These are phyloP conservation scores for Marasmius tenuissimus DNA, from an alignment of 1,284 basidiomycete species.

Conservation along the genomic window DNA sequence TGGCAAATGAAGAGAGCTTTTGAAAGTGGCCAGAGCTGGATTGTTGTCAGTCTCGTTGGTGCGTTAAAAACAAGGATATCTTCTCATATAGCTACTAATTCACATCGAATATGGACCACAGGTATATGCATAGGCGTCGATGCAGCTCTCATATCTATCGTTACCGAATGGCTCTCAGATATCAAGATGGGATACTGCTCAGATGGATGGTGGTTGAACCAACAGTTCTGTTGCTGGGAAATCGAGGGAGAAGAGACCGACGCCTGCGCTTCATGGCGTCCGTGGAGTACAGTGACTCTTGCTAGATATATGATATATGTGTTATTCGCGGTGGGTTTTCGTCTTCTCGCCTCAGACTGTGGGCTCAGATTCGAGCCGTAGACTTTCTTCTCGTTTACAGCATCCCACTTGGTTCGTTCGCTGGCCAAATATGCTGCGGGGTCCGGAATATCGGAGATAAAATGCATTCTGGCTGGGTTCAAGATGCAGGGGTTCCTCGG, in stretches of 20 bases:
- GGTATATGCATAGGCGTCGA: constrained; percentile 92
- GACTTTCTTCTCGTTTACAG: constrained; percentile 79
- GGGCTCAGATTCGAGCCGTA: constrained; percentile 27
- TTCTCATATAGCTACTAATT: not conserved
- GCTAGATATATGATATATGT: constrained; percentile 88
- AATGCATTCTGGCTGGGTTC: constrained; percentile 97
- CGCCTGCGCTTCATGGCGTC: constrained; percentile 90
- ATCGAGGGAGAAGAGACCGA: constrained; percentile 80
- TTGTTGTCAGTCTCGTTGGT: constrained; percentile 87
- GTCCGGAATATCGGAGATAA: constrained; percentile 98
- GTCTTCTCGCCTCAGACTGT: not conserved
- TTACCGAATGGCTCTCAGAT: constrained; percentile 98
- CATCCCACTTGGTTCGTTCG: constrained; percentile 85
- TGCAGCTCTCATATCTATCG: constrained; percentile 92
- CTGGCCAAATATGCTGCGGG: constrained; percentile 96
- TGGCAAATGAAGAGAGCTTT: constrained; percentile 58
- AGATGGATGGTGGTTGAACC: constrained; percentile 98
- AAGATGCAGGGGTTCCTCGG: constrained; percentile 95
- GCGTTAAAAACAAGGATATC: constrained; percentile 30
- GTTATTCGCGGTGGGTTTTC: constrained; percentile 74
- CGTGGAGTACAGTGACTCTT: constrained; percentile 81
- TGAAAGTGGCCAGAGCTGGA: constrained; percentile 70
- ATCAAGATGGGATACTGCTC: constrained; percentile 97
- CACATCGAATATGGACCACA: constrained; percentile 29
- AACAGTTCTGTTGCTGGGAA: constrained; percentile 98